Evolutionary conservation across 495 filamentous ascomycete species (phyloP), one percentile per base, ranked within the genome.

Genomic region (Talaromyces stipitatus): DNA sequence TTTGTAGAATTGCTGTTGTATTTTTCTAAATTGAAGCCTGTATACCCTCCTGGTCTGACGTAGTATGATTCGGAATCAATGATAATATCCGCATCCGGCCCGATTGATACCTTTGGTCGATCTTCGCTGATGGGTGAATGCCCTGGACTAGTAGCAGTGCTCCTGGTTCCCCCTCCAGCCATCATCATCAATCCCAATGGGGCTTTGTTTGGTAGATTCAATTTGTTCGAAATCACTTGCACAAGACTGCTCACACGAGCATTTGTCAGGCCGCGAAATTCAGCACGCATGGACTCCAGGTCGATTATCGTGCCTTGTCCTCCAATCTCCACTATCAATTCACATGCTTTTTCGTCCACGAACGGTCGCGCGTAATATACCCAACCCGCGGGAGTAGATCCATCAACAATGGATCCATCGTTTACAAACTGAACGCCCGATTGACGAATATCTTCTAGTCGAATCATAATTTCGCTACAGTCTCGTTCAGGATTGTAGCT

Each of bases 331-430:
- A 96, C 69, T 47, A 97, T 81, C 16, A 95, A 78, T 66, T 92
- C 88, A 60, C 82, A 76, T 3, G 84, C 65, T 8, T 75, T 78
- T 29, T 89, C 87, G 61, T 95, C 90, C 14, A 87, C 83, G 62
- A 85, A 95, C 0, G 92, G 92, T 4, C 92, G 85, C 29, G 87
- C 80, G 62, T 96, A 97, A 28, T 78, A 83, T 41, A 96, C 83
- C 74, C 81, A 88, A 2, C 83, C 85, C 1, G 72, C 73, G 3
- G 66, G 62, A 50, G 55, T 66, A 60, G 55, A 55, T 36, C 53
- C 56, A 23, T 64, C 57, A 1, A 58, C 50, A 11, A 58, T 59
- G 1, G 58, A 57, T 10, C 43, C 50, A 41, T 89, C 83, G 9
- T 64, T 61, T 2, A 66, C 69, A 55, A 94, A 80, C 3, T 85